Evolutionary conservation across 768 basidiomycete species (phyloP).

Genomic region (Piloderma croceum): DNA sequence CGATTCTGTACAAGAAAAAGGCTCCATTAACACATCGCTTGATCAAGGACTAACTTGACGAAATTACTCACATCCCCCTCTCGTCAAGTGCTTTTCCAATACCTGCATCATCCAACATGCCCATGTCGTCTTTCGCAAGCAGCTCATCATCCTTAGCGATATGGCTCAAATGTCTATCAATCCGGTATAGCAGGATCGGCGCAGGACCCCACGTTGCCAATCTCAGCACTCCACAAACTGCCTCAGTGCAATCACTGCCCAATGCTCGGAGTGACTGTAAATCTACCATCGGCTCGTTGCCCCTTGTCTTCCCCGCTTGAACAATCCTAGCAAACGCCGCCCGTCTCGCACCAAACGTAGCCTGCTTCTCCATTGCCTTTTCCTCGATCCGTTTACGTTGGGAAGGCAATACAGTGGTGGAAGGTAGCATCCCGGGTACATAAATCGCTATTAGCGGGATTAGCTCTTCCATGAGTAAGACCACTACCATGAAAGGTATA

Average conservation of each 20-base stretch:
- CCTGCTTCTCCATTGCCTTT: slow-evolving; percentile 44
- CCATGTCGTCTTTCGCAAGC: not conserved
- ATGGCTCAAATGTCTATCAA: slow-evolving; percentile 31
- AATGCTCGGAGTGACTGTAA: slow-evolving; percentile 31
- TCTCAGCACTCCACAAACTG: slow-evolving; percentile 30
- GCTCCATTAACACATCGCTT: too few species aligned
- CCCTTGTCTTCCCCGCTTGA: too few species aligned
- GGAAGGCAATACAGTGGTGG: slow-evolving; percentile 79
- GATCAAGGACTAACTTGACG: too few species aligned
- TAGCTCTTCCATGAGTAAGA: slow-evolving; percentile 72
- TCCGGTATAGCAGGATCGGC: slow-evolving; percentile 26
- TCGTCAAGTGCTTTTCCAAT: too few species aligned
- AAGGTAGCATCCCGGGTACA: slow-evolving; percentile 78
- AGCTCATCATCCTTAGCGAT: slow-evolving; percentile 39
- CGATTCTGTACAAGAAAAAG: too few species aligned
- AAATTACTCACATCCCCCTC: too few species aligned
- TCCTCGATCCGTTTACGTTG: slow-evolving; percentile 63
- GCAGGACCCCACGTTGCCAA: slow-evolving; percentile 35
- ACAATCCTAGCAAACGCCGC: too few species aligned
- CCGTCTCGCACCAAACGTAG: slow-evolving; percentile 34
- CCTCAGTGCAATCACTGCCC: slow-evolving; percentile 30
- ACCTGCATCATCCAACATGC: too few species aligned
- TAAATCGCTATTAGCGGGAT: slow-evolving; percentile 83
- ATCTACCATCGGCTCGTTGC: slow-evolving; percentile 31
- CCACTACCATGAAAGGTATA: slow-evolving; percentile 71